A percentile compares a stretch with the other conserved stretches of the same genome.
Evolutionary conservation across 1,139 yeast genomes (phyloP).

Genomic region (Magnusiomyces tetraspermus): DNA sequence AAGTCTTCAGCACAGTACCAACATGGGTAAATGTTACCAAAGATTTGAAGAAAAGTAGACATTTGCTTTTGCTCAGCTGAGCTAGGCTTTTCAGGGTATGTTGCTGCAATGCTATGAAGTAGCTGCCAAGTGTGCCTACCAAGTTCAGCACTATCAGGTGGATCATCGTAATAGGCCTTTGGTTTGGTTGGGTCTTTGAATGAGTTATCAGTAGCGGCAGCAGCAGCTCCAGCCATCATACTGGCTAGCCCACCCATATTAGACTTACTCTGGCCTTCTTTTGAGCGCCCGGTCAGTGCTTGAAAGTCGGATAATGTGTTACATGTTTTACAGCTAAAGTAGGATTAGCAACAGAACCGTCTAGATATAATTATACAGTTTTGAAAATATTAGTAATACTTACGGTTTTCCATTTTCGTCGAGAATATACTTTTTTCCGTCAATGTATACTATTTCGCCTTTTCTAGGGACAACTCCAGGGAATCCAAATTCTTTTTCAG

Average conservation of each 20-base stretch:
- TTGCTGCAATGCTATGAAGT: constrained; percentile 83
- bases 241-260: constrained; percentile 9
- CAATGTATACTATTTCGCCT: constrained; percentile 16
- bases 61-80: constrained; percentile 58
- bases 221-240: background rate
- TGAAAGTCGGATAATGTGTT: constrained; percentile 70
- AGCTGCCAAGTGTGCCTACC: constrained; percentile 93
- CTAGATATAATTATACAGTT: background rate
- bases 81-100: constrained; percentile 66
- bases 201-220: background rate
- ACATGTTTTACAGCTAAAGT: constrained; percentile 69
- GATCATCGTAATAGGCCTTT: constrained; percentile 27
- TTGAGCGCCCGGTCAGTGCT: constrained; percentile 34
- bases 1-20: constrained; percentile 91
- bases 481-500: background rate
- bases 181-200: background rate
- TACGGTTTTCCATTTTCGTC: constrained; percentile 90
- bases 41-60: constrained; percentile 56
- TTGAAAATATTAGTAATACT: constrained; percentile 24
- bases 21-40: constrained; percentile 84
- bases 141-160: constrained; percentile 75
- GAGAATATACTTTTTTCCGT: constrained; percentile 62
- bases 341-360: background rate
- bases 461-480: constrained; percentile 12
- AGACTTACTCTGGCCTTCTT: constrained; percentile 11